Evolutionary conservation across 352 stramenopile species (phyloP).

Genomic region (Globisporangium uncinulatum): DNA sequence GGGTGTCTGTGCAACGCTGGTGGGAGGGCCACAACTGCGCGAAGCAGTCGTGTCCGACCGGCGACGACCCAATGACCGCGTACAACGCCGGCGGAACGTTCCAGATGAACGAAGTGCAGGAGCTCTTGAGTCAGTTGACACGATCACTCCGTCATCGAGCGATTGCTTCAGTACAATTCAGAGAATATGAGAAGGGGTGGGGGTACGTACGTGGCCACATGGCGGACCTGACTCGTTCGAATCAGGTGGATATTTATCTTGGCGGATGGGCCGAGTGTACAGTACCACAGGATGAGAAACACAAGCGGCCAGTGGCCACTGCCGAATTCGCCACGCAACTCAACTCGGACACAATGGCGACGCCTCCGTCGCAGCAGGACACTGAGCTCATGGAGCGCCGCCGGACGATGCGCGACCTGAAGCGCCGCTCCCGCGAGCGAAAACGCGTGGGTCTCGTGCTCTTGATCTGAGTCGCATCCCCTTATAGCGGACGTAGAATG

Average conservation of each 20-base stretch:
- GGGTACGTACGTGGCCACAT: too few relatives aligned
- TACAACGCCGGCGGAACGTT: slow-evolving; percentile 18
- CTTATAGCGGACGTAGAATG: not conserved
- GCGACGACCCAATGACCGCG: slow-evolving; percentile 84
- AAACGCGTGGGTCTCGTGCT: slow-evolving; percentile 5
- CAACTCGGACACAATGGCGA: too few relatives aligned
- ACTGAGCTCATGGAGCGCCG: slow-evolving; percentile 6
- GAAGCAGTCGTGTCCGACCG: slow-evolving; percentile 79
- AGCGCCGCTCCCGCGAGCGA: slow-evolving; percentile 11
- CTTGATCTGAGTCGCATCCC: not conserved
- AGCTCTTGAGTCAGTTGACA: too few relatives aligned
- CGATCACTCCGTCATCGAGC: too few relatives aligned
- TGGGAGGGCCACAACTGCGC: slow-evolving; percentile 90
- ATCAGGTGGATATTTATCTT: too few relatives aligned
- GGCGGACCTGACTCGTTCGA: too few relatives aligned
- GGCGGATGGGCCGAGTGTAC: too few relatives aligned
- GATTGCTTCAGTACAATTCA: too few relatives aligned
- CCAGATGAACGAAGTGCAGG: slow-evolving; percentile 73
- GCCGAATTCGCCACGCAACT: too few relatives aligned
- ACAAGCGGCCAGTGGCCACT: too few relatives aligned
- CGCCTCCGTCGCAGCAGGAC: not conserved
- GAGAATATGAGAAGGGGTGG: not conserved
- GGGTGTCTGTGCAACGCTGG: slow-evolving; percentile 81
- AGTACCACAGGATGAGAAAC: too few relatives aligned
- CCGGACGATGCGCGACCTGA: slow-evolving; percentile 13